Evolutionary conservation across 345 rosid species (phyloP).

Genomic region (Gossypium rotundifolium): DNA sequence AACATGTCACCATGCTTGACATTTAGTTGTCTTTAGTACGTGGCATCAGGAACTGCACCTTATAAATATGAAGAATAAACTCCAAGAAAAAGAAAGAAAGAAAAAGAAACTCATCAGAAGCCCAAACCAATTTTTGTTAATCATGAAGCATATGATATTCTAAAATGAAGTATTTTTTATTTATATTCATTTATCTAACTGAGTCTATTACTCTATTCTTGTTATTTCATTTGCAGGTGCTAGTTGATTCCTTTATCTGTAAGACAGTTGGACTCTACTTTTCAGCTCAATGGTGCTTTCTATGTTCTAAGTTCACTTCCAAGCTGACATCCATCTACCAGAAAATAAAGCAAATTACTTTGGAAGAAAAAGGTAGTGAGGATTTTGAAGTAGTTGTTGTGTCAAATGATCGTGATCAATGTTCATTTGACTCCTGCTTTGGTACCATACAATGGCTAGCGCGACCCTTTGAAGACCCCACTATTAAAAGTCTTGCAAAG

Average conservation of each 20-base stretch:
- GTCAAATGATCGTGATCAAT: conserved; percentile 34
- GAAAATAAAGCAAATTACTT: conserved; percentile 28
- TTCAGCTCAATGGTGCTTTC: conserved; percentile 51
- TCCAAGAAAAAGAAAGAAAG: too few species aligned
- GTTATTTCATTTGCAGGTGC: conserved; percentile 28
- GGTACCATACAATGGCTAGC: conserved; percentile 48
- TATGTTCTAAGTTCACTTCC: conserved; percentile 42
- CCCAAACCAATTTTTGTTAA: too few species aligned
- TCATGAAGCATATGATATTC: too few species aligned
- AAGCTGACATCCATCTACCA: conserved; percentile 43
- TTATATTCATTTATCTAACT: too few species aligned
- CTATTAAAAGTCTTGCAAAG: conserved; percentile 25
- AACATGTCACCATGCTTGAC: too few species aligned
- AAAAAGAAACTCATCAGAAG: too few species aligned
- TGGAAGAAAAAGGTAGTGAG: conserved; percentile 8
- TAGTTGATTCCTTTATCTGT: conserved; percentile 36
- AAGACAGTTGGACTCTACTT: conserved; percentile 53
- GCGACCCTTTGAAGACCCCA: conserved; percentile 43
- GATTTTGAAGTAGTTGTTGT: conserved; percentile 47
- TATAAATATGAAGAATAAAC: too few species aligned
- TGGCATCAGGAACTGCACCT: too few species aligned
- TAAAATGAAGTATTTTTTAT: too few species aligned
- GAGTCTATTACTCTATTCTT: too few species aligned
- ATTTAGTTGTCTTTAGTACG: too few species aligned
- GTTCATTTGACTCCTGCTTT: conserved; percentile 32